Evolutionary conservation across 2,329 filamentous ascomycete species (phyloP).

Genomic region (Aureobasidium mangrovei): DNA sequence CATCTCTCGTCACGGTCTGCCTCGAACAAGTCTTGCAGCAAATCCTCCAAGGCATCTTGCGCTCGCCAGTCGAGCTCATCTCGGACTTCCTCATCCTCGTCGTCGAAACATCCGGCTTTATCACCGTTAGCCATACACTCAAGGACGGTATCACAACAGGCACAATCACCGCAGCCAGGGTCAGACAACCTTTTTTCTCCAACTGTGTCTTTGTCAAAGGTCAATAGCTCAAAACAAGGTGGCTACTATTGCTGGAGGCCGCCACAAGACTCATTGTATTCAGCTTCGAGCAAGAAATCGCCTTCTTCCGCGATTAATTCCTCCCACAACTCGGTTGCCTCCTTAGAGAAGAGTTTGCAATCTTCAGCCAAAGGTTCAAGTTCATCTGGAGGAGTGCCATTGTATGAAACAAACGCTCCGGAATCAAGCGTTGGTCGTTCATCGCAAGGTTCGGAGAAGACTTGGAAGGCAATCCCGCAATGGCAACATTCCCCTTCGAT

Average conservation of each 20-base stretch:
- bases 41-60: neutral
- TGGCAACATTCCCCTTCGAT: neutral
- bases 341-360: neutral
- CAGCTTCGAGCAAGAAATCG: neutral
- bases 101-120: too few species aligned
- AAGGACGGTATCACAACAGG: neutral
- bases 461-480: neutral
- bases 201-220: neutral
- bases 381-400: neutral
- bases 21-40: neutral
- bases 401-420: neutral
- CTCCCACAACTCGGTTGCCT: neutral
- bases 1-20: neutral
- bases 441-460: neutral
- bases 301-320: too few species aligned
- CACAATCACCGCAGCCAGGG: neutral
- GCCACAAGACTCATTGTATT: conserved; percentile 2
- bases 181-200: neutral
- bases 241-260: neutral
- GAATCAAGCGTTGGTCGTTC: neutral
- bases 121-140: too few species aligned
- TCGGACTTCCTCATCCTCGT: neutral
- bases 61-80: neutral
- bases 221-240: neutral
- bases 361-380: neutral